phyloP scores from a whole-genome alignment of 441 rosid genomes.

The California macrophylla region DNA sequence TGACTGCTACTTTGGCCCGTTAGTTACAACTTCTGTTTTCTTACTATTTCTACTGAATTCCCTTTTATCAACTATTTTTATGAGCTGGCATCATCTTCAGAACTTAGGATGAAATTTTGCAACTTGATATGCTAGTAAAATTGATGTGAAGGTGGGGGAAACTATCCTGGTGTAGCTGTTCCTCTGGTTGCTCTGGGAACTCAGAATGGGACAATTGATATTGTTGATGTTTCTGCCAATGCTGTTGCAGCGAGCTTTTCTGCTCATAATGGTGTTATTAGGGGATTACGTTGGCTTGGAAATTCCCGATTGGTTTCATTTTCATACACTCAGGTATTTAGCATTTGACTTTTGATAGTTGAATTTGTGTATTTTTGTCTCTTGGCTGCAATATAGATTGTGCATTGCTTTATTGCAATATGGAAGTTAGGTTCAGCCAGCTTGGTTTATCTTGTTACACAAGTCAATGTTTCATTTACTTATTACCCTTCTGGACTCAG shows the following conservation, averaged over 20 bases:
- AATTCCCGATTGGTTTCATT: conserved; percentile 91
- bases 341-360: conserved; percentile 12
- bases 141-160: conserved; percentile 74
- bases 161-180: conserved; percentile 83
- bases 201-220: conserved; percentile 75
- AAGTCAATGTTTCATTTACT: background rate
- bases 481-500: conserved; percentile 34
- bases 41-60: conserved; percentile 1
- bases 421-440: background rate
- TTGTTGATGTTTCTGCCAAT: conserved; percentile 86
- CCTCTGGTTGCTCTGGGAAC: conserved; percentile 98
- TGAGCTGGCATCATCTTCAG: conserved; percentile 7
- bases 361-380: background rate
- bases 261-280: conserved; percentile 65
- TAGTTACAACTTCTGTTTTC: conserved; percentile 34
- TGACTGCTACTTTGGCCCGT: conserved; percentile 93
- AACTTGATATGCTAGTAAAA: conserved; percentile 24
- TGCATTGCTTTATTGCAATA: background rate
- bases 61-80: background rate
- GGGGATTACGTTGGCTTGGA: conserved; percentile 97
- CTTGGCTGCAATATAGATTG: background rate
- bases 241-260: conserved; percentile 82
- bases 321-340: conserved; percentile 76
- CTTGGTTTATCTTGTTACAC: conserved; percentile 8
- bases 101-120: conserved; percentile 8